A percentile compares a stretch with the other conserved stretches of the same genome.
These are phyloP conservation scores for Dioszegia aurantiaca DNA, from an alignment of 768 basidiomycete genomes.

Conservation along the genomic window DNA sequence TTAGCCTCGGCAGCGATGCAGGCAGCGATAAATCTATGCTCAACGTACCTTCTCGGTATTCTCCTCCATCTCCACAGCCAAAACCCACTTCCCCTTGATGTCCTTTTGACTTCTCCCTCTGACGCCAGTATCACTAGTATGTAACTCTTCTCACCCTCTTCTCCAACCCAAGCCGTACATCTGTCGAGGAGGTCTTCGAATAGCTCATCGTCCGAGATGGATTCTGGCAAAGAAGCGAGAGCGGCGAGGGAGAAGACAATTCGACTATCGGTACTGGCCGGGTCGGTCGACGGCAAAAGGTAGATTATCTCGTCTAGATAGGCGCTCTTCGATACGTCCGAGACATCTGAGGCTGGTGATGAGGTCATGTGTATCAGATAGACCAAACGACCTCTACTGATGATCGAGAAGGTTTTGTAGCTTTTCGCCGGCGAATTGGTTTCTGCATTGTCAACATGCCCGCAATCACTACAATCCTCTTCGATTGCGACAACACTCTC, in stretches of 20 bases:
- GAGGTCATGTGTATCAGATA: not conserved
- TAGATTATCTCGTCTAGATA: slow-evolving; percentile 12
- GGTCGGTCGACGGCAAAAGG: slow-evolving; percentile 2
- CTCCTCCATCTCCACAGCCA: slow-evolving; percentile 21
- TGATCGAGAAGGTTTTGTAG: too few species aligned
- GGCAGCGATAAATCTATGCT: slow-evolving; percentile 16
- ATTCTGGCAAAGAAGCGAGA: slow-evolving; percentile 16
- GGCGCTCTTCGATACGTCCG: not conserved
- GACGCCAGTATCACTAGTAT: slow-evolving; percentile 33
- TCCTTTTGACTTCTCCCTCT: not conserved
- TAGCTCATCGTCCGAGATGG: slow-evolving; percentile 18
- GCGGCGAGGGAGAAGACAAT: slow-evolving; percentile 14
- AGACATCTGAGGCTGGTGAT: not conserved
- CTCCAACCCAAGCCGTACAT: slow-evolving; percentile 33
- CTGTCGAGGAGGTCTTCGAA: slow-evolving; percentile 22
- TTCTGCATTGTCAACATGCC: not conserved
- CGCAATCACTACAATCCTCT: slow-evolving; percentile 24
- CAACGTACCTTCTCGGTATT: slow-evolving; percentile 21
- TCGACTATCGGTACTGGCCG: not conserved
- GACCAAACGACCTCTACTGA: too few species aligned
- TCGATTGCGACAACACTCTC: slow-evolving; percentile 38
- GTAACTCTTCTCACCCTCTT: slow-evolving; percentile 33
- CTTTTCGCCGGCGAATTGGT: not conserved
- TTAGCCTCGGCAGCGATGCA: slow-evolving; percentile 28
- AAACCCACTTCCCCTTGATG: slow-evolving; percentile 8